Evolutionary conservation across 2,329 filamentous ascomycete genomes (phyloP).

Genomic region (Phaeosphaeria sp.): DNA sequence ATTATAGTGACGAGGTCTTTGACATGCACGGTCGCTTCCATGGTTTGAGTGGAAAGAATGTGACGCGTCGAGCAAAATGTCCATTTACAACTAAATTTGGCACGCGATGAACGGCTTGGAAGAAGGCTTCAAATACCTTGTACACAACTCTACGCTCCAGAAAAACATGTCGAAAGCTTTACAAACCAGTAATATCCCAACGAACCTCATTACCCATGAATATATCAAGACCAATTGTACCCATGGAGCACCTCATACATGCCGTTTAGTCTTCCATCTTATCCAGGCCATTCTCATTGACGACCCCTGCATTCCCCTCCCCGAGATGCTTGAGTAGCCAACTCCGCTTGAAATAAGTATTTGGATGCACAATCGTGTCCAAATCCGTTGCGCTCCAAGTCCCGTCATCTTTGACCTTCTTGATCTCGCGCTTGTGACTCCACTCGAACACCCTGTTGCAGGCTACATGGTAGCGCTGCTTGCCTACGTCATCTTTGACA

Average conservation of each 20-base stretch:
- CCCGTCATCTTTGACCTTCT: slow-evolving; percentile 58
- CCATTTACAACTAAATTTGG: background rate
- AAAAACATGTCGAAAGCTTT: background rate
- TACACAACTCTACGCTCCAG: background rate
- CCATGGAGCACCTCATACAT: background rate
- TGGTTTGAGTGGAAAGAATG: background rate
- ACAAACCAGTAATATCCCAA: background rate
- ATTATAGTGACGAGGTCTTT: background rate
- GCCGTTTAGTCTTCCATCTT: slow-evolving; percentile 43
- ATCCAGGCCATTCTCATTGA: slow-evolving; percentile 28
- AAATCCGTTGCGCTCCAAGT: slow-evolving; percentile 69
- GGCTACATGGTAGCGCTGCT: slow-evolving; percentile 89
- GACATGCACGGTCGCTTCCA: background rate
- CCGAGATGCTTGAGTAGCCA: slow-evolving; percentile 84
- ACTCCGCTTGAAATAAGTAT: slow-evolving; percentile 96
- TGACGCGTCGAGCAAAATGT: background rate
- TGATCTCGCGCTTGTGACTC: slow-evolving; percentile 70
- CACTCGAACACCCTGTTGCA: slow-evolving; percentile 96
- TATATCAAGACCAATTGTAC: background rate
- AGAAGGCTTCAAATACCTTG: background rate
- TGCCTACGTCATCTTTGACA: slow-evolving; percentile 87
- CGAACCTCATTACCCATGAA: background rate
- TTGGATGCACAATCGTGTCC: slow-evolving; percentile 96
- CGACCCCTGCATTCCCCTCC: slow-evolving; percentile 47
- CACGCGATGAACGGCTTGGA: background rate